Percentiles rank a stretch among this genome's conserved stretches.
Conservation (phyloP, 1,139 yeast species). For the Candida sanyaensis region DNA sequence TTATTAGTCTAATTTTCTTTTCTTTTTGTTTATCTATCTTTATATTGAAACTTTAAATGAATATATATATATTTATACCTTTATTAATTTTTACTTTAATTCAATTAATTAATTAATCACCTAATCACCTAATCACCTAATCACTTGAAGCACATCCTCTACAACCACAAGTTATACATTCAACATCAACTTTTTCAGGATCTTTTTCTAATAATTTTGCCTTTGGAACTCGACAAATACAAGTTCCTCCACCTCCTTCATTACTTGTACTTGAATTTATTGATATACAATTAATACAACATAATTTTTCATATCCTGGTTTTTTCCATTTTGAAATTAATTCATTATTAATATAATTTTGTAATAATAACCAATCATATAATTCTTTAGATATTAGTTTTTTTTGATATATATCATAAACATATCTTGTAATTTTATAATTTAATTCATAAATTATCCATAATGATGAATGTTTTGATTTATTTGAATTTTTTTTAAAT, state of each 20-base stretch:
- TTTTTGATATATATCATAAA: slow-evolving; percentile 73
- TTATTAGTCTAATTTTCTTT: neutral
- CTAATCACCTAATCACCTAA: too few relatives aligned
- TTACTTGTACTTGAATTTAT: slow-evolving; percentile 45
- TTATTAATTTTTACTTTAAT: too few relatives aligned
- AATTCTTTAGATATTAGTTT: slow-evolving; percentile 66
- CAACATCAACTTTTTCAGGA: slow-evolving; percentile 29
- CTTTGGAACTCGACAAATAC: slow-evolving; percentile 87
- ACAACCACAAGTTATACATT: slow-evolving; percentile 89
- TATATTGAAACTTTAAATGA: neutral
- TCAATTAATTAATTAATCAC: too few relatives aligned
- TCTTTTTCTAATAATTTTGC: slow-evolving; percentile 43
- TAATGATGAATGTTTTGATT: slow-evolving; percentile 54
- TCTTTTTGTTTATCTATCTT: neutral
- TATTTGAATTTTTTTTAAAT: slow-evolving; percentile 24
- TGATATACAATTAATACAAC: slow-evolving; percentile 80
- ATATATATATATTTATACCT: neutral
- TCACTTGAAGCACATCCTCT: slow-evolving; percentile 87
- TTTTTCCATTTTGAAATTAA: slow-evolving; percentile 91
- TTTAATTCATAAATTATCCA: slow-evolving; percentile 70
- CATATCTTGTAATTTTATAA: slow-evolving; percentile 76
- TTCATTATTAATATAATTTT: slow-evolving; percentile 66
- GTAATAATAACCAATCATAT: slow-evolving; percentile 76
- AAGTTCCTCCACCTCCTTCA: slow-evolving; percentile 57
- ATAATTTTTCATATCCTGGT: slow-evolving; percentile 83